Percentiles rank a stretch among this genome's conserved stretches.
Evolutionary conservation across 2,329 filamentous ascomycete genomes (phyloP).

Genomic region (Myriosclerotinia duriaeana): DNA sequence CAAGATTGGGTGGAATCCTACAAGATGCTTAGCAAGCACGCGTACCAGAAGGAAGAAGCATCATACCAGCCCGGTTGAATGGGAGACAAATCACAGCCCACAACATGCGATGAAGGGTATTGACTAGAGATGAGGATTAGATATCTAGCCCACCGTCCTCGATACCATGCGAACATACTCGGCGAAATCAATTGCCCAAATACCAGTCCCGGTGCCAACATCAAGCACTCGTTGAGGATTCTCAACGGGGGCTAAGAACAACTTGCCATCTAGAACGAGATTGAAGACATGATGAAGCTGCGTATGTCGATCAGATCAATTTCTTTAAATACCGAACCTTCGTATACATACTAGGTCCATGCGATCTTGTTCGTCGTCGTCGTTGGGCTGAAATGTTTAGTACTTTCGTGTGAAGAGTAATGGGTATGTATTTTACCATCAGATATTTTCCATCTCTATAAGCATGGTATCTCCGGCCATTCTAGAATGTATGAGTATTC

Average conservation of each 20-base stretch:
- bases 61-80: slow-evolving; percentile 35
- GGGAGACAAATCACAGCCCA: slow-evolving; percentile 35
- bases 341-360: slow-evolving; percentile 29
- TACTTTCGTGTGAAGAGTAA: not conserved
- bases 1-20: slow-evolving; percentile 36
- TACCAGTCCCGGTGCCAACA: slow-evolving; percentile 22
- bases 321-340: no score
- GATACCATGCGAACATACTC: slow-evolving; percentile 30
- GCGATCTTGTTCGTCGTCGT: slow-evolving; percentile 38
- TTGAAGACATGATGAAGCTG: slow-evolving; percentile 21
- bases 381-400: slow-evolving; percentile 33
- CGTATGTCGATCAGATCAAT: not conserved
- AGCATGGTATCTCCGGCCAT: slow-evolving; percentile 45
- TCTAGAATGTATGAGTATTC: slow-evolving; percentile 30
- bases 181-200: slow-evolving; percentile 26
- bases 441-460: slow-evolving; percentile 37
- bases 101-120: slow-evolving; percentile 31
- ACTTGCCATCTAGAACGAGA: slow-evolving; percentile 9
- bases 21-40: not conserved
- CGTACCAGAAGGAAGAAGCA: not conserved
- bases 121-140: slow-evolving; percentile 35
- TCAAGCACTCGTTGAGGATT: slow-evolving; percentile 18
- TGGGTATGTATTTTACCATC: slow-evolving; percentile 19
- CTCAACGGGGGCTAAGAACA: slow-evolving; percentile 15
- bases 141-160: slow-evolving; percentile 19